Conservation (phyloP, 768 basidiomycete genomes). For the Termitomyces heimii region DNA sequence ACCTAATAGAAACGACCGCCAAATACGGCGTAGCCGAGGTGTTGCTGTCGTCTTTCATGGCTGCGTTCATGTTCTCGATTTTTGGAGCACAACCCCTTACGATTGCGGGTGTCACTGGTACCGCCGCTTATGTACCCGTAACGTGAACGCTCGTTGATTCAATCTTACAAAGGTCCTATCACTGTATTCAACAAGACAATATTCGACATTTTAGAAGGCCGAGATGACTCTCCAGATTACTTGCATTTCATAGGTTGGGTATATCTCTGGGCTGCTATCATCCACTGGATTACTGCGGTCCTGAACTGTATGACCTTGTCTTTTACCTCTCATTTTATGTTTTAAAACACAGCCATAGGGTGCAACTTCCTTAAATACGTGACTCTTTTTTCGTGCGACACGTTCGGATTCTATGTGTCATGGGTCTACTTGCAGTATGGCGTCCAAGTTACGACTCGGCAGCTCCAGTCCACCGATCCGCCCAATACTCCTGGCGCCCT, state of each 20-base stretch:
- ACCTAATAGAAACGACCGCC: conserved; percentile 85
- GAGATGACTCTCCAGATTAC: conserved; percentile 61
- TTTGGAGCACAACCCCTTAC: conserved; percentile 89
- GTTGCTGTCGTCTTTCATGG: conserved; percentile 79
- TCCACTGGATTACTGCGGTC: conserved; percentile 77
- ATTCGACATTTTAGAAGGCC: conserved; percentile 60
- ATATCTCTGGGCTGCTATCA: conserved; percentile 84
- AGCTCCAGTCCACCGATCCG: conserved; percentile 38
- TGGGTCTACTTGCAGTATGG: conserved; percentile 91
- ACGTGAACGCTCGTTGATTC: neutral
- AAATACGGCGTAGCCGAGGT: conserved; percentile 91
- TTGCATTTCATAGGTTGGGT: conserved; percentile 90
- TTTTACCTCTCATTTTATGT: neutral
- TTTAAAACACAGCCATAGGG: conserved; percentile 32
- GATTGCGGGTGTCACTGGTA: conserved; percentile 88
- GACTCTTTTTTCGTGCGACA: conserved; percentile 86
- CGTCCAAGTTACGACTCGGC: conserved; percentile 75
- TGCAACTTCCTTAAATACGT: conserved; percentile 84
- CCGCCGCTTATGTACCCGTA: neutral
- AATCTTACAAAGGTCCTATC: conserved; percentile 66
- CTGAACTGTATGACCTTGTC: conserved; percentile 53
- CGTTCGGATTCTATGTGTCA: conserved; percentile 89
- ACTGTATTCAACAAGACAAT: conserved; percentile 92
- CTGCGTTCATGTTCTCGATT: conserved; percentile 80
- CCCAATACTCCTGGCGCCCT: conserved; percentile 41